Conservation (phyloP, 2,329 filamentous ascomycete species). For the Plectosphaerella cucumerina region DNA sequence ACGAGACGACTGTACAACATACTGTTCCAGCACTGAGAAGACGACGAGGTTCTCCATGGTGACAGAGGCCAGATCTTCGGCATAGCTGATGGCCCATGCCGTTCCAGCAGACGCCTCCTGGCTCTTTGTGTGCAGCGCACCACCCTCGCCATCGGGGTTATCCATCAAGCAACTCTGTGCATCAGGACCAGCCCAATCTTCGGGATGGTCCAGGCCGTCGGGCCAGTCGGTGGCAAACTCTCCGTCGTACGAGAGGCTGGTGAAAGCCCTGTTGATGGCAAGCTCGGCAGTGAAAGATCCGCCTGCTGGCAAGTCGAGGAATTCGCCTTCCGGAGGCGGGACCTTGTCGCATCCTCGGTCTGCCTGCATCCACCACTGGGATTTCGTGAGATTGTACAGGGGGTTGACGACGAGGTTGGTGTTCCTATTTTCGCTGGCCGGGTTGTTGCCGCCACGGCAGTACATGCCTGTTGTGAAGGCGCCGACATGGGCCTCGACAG, state of each 20-base stretch:
- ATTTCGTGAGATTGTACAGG: constrained; percentile 37
- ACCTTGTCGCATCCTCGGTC: constrained; percentile 40
- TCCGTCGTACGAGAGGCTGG: constrained; percentile 40
- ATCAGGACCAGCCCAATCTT: constrained; percentile 37
- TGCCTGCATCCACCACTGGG: constrained; percentile 48
- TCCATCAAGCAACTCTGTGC: constrained; percentile 18
- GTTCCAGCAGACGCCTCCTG: constrained; percentile 38
- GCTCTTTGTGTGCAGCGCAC: constrained; percentile 42
- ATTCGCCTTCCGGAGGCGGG: constrained; percentile 13
- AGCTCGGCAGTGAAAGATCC: constrained; percentile 43
- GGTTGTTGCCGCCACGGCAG: constrained; percentile 22
- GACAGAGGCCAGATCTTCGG: constrained; percentile 39
- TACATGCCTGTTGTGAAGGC: constrained; percentile 17
- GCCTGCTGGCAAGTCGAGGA: constrained; percentile 42
- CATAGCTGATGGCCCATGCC: constrained; percentile 46
- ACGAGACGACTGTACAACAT: constrained; percentile 11
- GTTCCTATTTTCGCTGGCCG: constrained; percentile 31
- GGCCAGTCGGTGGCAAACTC: constrained; percentile 35
- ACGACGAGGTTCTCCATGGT: constrained; percentile 48
- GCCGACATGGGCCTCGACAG: constrained; percentile 10
- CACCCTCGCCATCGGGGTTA: constrained; percentile 30
- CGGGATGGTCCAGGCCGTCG: constrained; percentile 39
- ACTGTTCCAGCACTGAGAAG: constrained; percentile 41
- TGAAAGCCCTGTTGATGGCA: constrained; percentile 44
- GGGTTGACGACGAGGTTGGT: constrained; percentile 47